Percentiles rank a stretch among this genome's conserved stretches.
phyloP scores from a whole-genome alignment of 768 basidiomycete species.

The Suillus cothurnatus region DNA sequence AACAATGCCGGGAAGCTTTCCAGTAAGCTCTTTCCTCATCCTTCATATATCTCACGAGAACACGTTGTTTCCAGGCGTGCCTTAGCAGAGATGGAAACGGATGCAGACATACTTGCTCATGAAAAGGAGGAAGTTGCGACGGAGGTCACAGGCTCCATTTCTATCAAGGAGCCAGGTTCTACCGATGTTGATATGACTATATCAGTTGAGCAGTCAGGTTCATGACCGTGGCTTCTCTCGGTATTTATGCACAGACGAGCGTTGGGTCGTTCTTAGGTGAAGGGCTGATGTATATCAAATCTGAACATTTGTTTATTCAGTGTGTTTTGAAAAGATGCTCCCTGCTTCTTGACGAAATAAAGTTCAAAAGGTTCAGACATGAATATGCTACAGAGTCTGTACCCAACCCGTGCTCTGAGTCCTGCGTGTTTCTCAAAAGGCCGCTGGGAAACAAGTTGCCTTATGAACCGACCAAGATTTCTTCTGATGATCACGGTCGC shows the following conservation, averaged over 20 bases:
- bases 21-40: constrained; percentile 43
- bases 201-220: not conserved
- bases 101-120: constrained; percentile 20
- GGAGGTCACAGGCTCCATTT: constrained; percentile 2
- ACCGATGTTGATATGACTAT: not conserved
- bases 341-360: not conserved
- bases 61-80: constrained; percentile 37
- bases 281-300: not conserved
- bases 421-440: constrained; percentile 26
- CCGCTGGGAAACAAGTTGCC: constrained; percentile 32
- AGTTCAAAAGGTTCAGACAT: not conserved
- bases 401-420: not conserved
- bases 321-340: not conserved
- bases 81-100: constrained; percentile 49
- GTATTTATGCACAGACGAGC: not conserved
- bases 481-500: constrained; percentile 39
- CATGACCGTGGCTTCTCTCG: not conserved
- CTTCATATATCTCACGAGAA: not conserved
- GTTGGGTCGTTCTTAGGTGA: not conserved
- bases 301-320: not conserved
- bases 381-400: not conserved
- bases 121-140: constrained; percentile 12
- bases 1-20: constrained; percentile 64
- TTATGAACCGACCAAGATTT: constrained; percentile 41
- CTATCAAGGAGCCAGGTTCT: not conserved